Conservation (phyloP, 192 early-diverging fungal species). For the Coemansia nantahalensis region DNA sequence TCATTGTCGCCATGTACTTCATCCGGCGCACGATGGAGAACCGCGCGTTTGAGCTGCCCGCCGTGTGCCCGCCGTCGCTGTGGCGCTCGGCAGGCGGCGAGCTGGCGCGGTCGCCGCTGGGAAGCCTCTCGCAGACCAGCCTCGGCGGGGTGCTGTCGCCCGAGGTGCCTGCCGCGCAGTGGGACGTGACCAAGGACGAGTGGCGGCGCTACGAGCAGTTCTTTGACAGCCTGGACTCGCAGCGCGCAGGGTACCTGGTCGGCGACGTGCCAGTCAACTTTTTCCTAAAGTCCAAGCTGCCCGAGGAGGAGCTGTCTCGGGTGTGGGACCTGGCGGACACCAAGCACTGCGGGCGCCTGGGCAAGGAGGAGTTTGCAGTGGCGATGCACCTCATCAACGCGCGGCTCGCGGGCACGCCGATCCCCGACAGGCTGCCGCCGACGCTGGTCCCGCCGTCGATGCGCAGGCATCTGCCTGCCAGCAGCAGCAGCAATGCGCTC, state of each 20-base stretch:
- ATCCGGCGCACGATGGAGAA: conserved; percentile 80
- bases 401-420: conserved; percentile 50
- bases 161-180: conserved; percentile 44
- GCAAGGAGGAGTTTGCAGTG: conserved; percentile 73
- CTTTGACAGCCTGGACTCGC: conserved; percentile 73
- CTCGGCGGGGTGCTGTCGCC: conserved; percentile 27
- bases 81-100: conserved; percentile 55
- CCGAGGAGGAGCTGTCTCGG: conserved; percentile 63
- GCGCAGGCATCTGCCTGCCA: conserved; percentile 19
- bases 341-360: conserved; percentile 58
- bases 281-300: conserved; percentile 76
- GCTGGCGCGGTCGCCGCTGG: conserved; percentile 25
- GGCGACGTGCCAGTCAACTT: conserved; percentile 75
- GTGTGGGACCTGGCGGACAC: conserved; percentile 81
- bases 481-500: conserved; percentile 21
- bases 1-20: conserved; percentile 88
- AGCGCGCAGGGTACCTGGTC: conserved; percentile 59
- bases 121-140: conserved; percentile 28
- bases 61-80: conserved; percentile 61
- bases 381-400: conserved; percentile 77
- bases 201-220: conserved; percentile 69
- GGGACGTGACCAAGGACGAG: conserved; percentile 77
- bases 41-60: conserved; percentile 64
- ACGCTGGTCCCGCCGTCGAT: conserved; percentile 51
- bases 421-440: conserved; percentile 54